Percentiles rank a stretch among this genome's conserved stretches.
phyloP scores from a whole-genome alignment of 306 rosid species.

The Biancaea sappan region DNA sequence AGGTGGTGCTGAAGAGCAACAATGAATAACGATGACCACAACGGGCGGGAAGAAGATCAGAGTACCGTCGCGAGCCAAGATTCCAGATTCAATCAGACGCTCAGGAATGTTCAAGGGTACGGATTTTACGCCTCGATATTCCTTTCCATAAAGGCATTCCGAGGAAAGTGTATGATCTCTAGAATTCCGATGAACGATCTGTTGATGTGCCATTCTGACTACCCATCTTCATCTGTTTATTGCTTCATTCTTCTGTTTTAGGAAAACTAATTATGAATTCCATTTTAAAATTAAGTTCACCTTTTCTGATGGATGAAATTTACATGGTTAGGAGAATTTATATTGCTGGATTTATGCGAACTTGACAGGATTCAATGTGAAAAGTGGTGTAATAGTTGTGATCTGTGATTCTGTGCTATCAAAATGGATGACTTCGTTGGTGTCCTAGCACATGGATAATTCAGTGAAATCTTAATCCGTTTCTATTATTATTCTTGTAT shows the following conservation, averaged over 20 bases:
- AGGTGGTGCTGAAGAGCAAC: slow-evolving; percentile 37
- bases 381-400: slow-evolving; percentile 26
- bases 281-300: not conserved
- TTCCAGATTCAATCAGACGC: slow-evolving; percentile 84
- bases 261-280: slow-evolving; percentile 2
- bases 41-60: slow-evolving; percentile 49
- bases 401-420: slow-evolving; percentile 38
- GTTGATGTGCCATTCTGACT: not conserved
- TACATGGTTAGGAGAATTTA: slow-evolving; percentile 3
- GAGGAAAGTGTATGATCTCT: slow-evolving; percentile 13
- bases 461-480: not conserved
- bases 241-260: not conserved
- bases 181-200: not conserved
- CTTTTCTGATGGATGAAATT: slow-evolving; percentile 24
- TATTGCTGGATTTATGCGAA: slow-evolving; percentile 24
- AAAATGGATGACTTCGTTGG: not conserved
- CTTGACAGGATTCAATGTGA: slow-evolving; percentile 12
- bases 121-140: slow-evolving; percentile 4
- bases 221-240: not conserved
- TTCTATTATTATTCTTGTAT: not conserved
- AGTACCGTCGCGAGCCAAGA: slow-evolving; percentile 48
- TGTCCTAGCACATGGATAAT: not conserved
- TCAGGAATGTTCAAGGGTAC: slow-evolving; percentile 87
- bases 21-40: slow-evolving; percentile 54
- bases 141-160: slow-evolving; percentile 21